phyloP scores from a whole-genome alignment of 768 basidiomycete genomes.

The Trametes sanguinea region DNA sequence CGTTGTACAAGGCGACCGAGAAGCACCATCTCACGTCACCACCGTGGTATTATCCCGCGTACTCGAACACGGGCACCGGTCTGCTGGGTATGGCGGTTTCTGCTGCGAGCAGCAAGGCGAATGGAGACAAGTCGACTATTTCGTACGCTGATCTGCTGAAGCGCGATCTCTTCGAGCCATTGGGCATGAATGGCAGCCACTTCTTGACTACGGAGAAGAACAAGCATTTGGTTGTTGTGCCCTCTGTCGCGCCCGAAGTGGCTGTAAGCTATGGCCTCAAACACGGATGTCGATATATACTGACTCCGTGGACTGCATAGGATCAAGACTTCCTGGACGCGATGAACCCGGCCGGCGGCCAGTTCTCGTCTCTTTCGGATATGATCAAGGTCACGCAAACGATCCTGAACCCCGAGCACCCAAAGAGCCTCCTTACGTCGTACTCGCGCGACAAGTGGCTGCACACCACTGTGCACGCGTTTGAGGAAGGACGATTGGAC shows the following conservation, averaged over 20 bases:
- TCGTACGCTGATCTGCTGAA: constrained; percentile 44
- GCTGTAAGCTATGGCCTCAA: constrained; percentile 33
- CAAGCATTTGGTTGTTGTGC: constrained; percentile 41
- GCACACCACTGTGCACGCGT: constrained; percentile 29
- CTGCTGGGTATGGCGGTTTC: constrained; percentile 40
- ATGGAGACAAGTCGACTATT: not conserved
- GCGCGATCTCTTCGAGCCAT: constrained; percentile 51
- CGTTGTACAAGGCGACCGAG: constrained; percentile 40
- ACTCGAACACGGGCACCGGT: constrained; percentile 42
- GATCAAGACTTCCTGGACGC: constrained; percentile 43
- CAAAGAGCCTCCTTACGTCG: constrained; percentile 29
- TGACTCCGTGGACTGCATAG: constrained; percentile 23
- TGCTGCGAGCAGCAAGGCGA: constrained; percentile 31
- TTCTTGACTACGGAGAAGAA: constrained; percentile 42
- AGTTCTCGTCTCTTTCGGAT: constrained; percentile 53
- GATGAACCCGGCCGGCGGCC: constrained; percentile 49
- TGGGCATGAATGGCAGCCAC: constrained; percentile 47
- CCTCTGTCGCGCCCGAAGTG: constrained; percentile 37
- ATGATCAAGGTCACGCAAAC: constrained; percentile 45
- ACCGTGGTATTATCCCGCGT: constrained; percentile 46
- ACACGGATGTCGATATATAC: too few species aligned
- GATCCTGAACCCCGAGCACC: constrained; percentile 42
- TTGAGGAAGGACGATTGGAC: constrained; percentile 35
- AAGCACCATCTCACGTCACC: constrained; percentile 42
- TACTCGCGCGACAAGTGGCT: constrained; percentile 35